Base-by-base conservation (phyloP, 169 alveolate species). In the Haemoproteus tartakovskyi region DNA sequence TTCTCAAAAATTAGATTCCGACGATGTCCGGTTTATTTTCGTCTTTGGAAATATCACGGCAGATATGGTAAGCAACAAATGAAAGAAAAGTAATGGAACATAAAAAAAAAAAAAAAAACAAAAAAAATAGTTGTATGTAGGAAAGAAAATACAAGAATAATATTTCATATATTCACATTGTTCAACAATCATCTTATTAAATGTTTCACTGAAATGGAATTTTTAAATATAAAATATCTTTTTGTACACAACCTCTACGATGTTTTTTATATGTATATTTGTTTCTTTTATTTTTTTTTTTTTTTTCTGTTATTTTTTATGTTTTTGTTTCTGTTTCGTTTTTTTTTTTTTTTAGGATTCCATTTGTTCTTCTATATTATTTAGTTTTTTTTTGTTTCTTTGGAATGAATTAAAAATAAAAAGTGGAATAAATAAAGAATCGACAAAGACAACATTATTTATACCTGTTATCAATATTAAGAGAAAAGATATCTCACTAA, bases 381-480 rank as follows among this genome's bases (percentile, higher is more conserved):
- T 56, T 24, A 70, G 84, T 45, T 70, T 70, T 70, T 70, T 70
- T 70, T 56, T 70, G 26, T 48, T 43, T 43, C 30, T 70, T 56
- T 70, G 84, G 84, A 41, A 70, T 45, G 40, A 24, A 48, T 43
- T 70, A 70, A 70, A 70, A 29, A 27, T 51, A 19, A 70, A 70
- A 43, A 43, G 26, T 30, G 37, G n/a, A 5, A 57, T 45, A 26
- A 27, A 30, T 27, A 70, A 43, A 8, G 33, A 54, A 24, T 26
- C 47, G 8, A 38, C 52, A 36, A 24, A 3, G 19, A 16, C 57
- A 47, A 70, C 26, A 47, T 70, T 70, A 56, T 70, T 70, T 70
- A 57, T 70, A 19, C 84, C 84, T 37, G 78, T 70, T 30, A 70
- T 70, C 45, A 70, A 70, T 48, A 70, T 70, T 70, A 70, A 70